Conservation (phyloP, 345 rosid species). For the Dimocarpus longan region DNA sequence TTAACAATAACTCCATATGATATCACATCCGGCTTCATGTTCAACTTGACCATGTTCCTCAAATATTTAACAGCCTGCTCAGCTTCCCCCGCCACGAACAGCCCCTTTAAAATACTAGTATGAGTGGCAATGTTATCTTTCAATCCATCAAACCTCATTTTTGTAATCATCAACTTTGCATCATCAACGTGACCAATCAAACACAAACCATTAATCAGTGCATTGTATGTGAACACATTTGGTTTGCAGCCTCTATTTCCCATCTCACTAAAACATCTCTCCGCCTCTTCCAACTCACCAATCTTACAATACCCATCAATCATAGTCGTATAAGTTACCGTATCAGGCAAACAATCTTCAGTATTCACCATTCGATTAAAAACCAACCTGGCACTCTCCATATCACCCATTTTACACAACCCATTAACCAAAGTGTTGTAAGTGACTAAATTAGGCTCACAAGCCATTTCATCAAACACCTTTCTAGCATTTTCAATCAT, state of each 20-base stretch:
- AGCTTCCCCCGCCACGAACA: slow-evolving; percentile 27
- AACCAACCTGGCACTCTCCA: slow-evolving; percentile 30
- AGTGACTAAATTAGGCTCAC: slow-evolving; percentile 34
- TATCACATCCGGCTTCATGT: slow-evolving; percentile 32
- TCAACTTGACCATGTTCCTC: slow-evolving; percentile 23
- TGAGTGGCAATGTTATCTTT: slow-evolving; percentile 39
- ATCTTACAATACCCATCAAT: slow-evolving; percentile 46
- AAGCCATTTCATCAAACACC: slow-evolving; percentile 50
- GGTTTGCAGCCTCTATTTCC: slow-evolving; percentile 32
- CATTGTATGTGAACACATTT: slow-evolving; percentile 41
- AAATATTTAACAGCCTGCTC: slow-evolving; percentile 36
- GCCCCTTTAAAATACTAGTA: slow-evolving; percentile 42
- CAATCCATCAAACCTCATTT: slow-evolving; percentile 46
- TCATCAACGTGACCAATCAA: slow-evolving; percentile 37
- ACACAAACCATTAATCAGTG: slow-evolving; percentile 45
- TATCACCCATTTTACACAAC: slow-evolving; percentile 41
- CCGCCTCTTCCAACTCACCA: slow-evolving; percentile 43
- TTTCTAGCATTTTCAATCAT: slow-evolving; percentile 37
- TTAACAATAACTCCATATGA: slow-evolving; percentile 27
- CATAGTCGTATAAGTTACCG: slow-evolving; percentile 40
- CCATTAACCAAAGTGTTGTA: slow-evolving; percentile 49
- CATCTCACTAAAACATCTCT: slow-evolving; percentile 36
- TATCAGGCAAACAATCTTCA: slow-evolving; percentile 30
- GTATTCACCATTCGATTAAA: slow-evolving; percentile 22
- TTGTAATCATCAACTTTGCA: slow-evolving; percentile 34